A percentile compares a stretch with the other conserved stretches of the same genome.
Conservation (phyloP, 192 early-diverging fungal genomes). For the Phlyctochytrium arcticum region DNA sequence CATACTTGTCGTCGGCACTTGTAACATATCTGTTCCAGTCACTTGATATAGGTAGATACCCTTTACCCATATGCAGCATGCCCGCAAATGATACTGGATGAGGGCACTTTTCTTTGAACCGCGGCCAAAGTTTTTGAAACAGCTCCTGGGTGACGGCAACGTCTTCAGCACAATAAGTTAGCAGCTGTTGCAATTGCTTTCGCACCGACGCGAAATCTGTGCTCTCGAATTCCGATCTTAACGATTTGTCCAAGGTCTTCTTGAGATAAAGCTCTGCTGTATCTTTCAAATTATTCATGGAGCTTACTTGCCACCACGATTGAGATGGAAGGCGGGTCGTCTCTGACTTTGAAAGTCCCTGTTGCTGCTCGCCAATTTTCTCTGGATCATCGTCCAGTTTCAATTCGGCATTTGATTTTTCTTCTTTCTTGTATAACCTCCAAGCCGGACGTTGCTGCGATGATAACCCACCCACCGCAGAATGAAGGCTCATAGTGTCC, state of each 20-base stretch:
- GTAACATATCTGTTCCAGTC: slow-evolving; percentile 74
- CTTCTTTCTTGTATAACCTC: slow-evolving; percentile 67
- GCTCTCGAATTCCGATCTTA: slow-evolving; percentile 26
- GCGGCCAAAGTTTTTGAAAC: slow-evolving; percentile 63
- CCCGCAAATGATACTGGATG: slow-evolving; percentile 93
- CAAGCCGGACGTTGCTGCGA: slow-evolving; percentile 82
- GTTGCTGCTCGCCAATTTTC: neutral
- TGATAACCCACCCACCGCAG: slow-evolving; percentile 82
- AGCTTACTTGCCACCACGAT: slow-evolving; percentile 52
- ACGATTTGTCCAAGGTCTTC: slow-evolving; percentile 37
- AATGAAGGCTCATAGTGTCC: slow-evolving; percentile 94
- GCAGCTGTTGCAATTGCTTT: slow-evolving; percentile 59
- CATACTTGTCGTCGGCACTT: slow-evolving; percentile 51
- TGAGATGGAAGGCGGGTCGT: neutral
- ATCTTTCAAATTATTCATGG: slow-evolving; percentile 73
- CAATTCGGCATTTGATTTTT: too few relatives aligned
- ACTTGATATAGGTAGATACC: slow-evolving; percentile 75
- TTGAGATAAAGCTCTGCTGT: slow-evolving; percentile 77
- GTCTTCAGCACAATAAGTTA: slow-evolving; percentile 87
- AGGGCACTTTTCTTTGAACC: slow-evolving; percentile 77
- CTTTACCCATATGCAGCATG: slow-evolving; percentile 80
- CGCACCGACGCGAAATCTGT: slow-evolving; percentile 34
- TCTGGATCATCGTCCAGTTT: slow-evolving; percentile 1
- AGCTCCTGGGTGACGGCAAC: slow-evolving; percentile 72
- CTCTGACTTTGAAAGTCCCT: neutral